Evolutionary conservation across 768 basidiomycete genomes (phyloP).

Genomic region (Gloeophyllum trabeum): DNA sequence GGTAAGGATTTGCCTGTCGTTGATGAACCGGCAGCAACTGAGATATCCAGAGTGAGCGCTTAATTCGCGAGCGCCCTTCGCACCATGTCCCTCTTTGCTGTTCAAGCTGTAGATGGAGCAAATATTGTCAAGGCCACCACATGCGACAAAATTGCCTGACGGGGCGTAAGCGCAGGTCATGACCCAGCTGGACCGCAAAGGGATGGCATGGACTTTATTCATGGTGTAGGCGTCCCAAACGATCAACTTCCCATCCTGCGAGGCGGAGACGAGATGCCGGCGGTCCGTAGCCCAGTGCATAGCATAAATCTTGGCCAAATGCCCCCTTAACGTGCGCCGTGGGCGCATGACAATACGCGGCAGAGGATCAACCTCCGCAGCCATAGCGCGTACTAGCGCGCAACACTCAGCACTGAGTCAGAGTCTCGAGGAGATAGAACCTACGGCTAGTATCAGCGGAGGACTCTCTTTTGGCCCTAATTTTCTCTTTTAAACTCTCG

Average conservation of each 20-base stretch:
- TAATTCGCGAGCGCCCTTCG: slow-evolving; percentile 88
- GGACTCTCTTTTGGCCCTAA: slow-evolving; percentile 90
- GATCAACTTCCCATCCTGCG: slow-evolving; percentile 97
- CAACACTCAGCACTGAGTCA: slow-evolving; percentile 8
- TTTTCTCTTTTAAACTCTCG: slow-evolving; percentile 97
- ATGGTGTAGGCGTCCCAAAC: slow-evolving; percentile 99
- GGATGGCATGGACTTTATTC: slow-evolving; percentile 99
- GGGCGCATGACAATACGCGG: slow-evolving; percentile 97
- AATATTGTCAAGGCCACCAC: slow-evolving; percentile 98
- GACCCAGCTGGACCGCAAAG: slow-evolving; percentile 96
- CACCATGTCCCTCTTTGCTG: slow-evolving; percentile 61
- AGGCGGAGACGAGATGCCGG: slow-evolving; percentile 97
- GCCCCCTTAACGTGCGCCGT: slow-evolving; percentile 88
- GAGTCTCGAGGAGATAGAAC: slow-evolving; percentile 21
- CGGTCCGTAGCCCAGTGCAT: slow-evolving; percentile 99
- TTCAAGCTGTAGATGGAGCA: slow-evolving; percentile 97
- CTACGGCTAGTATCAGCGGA: slow-evolving; percentile 95
- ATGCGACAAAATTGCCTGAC: slow-evolving; percentile 94
- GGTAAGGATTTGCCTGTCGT: slow-evolving; percentile 97
- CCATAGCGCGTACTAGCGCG: slow-evolving; percentile 88
- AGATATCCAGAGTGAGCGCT: slow-evolving; percentile 98
- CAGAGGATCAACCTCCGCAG: slow-evolving; percentile 89
- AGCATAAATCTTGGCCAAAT: slow-evolving; percentile 98
- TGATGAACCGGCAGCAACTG: slow-evolving; percentile 96
- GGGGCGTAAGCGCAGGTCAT: slow-evolving; percentile 99